Percentiles rank a stretch among this genome's conserved stretches.
Evolutionary conservation across 2,329 filamentous ascomycete genomes (phyloP).

Genomic region (Escovopsis sp.): DNA sequence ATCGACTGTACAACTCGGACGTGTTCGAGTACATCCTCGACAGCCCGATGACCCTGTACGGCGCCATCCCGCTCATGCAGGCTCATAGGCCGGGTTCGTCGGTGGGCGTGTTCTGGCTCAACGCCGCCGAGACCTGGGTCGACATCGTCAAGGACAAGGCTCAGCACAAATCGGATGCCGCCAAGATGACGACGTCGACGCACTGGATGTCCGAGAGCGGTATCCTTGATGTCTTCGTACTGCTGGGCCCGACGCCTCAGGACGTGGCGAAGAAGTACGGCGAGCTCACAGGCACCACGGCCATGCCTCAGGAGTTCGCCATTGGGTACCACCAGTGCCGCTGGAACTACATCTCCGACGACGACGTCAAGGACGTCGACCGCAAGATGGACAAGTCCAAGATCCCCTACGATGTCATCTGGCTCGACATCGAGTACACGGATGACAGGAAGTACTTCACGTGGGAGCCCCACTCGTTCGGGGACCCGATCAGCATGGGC

Average conservation of each 20-base stretch:
- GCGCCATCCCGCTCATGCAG: conserved; percentile 96
- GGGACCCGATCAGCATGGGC: conserved; percentile 73
- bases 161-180: conserved; percentile 47
- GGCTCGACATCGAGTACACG: conserved; percentile 96
- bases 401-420: conserved; percentile 97
- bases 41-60: conserved; percentile 96
- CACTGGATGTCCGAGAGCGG: conserved; percentile 96
- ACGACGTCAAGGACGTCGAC: conserved; percentile 93
- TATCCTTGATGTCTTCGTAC: conserved; percentile 81
- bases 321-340: conserved; percentile 94
- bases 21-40: conserved; percentile 97
- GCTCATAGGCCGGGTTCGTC: conserved; percentile 87
- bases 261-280: conserved; percentile 71
- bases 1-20: conserved; percentile 88
- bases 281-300: conserved; percentile 80
- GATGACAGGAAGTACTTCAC: conserved; percentile 97
- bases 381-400: conserved; percentile 88
- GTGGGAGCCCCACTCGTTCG: conserved; percentile 82
- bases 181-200: conserved; percentile 65
- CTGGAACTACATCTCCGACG: conserved; percentile 97
- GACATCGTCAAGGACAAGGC: conserved; percentile 74
- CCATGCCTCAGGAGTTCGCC: conserved; percentile 82
- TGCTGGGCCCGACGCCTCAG: conserved; percentile 74
- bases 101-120: conserved; percentile 94
- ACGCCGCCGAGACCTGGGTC: conserved; percentile 92